Evolutionary conservation across 2,329 filamentous ascomycete species (phyloP).

Genomic region (Ceratocystis variospora): DNA sequence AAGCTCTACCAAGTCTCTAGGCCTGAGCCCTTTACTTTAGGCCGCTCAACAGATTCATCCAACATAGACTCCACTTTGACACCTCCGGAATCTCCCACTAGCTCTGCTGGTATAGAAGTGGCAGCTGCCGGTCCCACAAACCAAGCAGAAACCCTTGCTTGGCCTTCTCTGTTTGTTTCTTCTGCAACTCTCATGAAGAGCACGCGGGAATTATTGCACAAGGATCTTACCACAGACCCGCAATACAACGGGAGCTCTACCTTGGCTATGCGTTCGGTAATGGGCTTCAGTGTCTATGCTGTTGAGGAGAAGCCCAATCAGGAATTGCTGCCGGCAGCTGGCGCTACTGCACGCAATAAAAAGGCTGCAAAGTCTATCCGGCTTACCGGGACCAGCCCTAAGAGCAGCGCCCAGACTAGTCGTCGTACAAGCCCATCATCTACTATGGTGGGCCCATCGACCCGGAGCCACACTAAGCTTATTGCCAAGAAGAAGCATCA

Average conservation of each 20-base stretch:
- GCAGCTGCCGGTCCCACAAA: conserved; percentile 28
- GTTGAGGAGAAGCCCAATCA: conserved; percentile 49
- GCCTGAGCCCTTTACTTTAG: conserved; percentile 28
- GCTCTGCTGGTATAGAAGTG: conserved; percentile 23
- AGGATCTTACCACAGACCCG: conserved; percentile 55
- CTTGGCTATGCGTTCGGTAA: conserved; percentile 52
- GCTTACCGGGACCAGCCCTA: conserved; percentile 10
- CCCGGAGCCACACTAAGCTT: conserved; percentile 56
- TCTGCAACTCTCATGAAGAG: conserved; percentile 17
- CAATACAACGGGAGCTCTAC: conserved; percentile 66
- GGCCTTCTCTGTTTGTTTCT: conserved; percentile 15
- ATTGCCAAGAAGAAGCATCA: conserved; percentile 55
- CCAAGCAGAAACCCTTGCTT: background rate
- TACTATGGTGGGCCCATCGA: conserved; percentile 43
- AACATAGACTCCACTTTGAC: conserved; percentile 25
- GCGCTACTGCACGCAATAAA: background rate
- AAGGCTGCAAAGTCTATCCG: background rate
- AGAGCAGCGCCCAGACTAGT: conserved; percentile 31
- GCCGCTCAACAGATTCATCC: conserved; percentile 1
- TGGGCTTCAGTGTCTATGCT: conserved; percentile 63
- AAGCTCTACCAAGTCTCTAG: conserved; percentile 55
- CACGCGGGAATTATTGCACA: conserved; percentile 19
- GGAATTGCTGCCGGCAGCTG: conserved; percentile 4
- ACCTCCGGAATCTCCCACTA: conserved; percentile 31
- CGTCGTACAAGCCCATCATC: conserved; percentile 46